Evolutionary conservation across 441 rosid genomes (phyloP).

Genomic region (Capsella rubella): DNA sequence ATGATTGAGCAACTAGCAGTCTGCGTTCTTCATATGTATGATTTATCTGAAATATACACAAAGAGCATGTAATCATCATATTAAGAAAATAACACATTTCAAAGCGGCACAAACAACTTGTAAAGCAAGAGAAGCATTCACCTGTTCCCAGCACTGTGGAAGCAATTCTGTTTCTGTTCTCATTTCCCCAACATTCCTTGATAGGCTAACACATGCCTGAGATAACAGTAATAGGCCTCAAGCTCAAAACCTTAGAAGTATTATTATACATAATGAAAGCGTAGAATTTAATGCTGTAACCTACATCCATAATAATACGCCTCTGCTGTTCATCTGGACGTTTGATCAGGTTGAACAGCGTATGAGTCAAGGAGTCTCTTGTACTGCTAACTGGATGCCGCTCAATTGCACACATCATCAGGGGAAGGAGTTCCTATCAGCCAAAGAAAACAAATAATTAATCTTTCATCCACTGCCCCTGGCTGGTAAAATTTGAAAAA

Average conservation of each 20-base stretch:
- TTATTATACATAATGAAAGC: conserved; percentile 27
- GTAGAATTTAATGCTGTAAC: conserved; percentile 46
- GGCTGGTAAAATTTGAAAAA: conserved; percentile 24
- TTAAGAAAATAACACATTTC: conserved; percentile 22
- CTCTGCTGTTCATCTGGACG: conserved; percentile 99
- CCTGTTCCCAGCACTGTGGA: conserved; percentile 99
- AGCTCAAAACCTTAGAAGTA: conserved; percentile 30
- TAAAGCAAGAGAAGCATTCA: conserved; percentile 48
- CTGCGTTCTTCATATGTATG: conserved; percentile 98
- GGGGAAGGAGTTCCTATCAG: conserved; percentile 93
- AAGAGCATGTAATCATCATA: conserved; percentile 29
- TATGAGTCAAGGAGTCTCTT: conserved; percentile 94
- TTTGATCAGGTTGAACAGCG: conserved; percentile 91
- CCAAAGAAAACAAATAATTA: conserved; percentile 29
- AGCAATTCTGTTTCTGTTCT: conserved; percentile 98
- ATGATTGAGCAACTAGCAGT: conserved; percentile 97
- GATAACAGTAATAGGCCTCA: conserved; percentile 45
- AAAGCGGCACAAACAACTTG: conserved; percentile 38
- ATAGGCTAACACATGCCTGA: conserved; percentile 95
- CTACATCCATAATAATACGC: conserved; percentile 93
- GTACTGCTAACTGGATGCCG: conserved; percentile 85
- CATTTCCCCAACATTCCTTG: conserved; percentile 98
- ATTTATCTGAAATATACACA: conserved; percentile 69
- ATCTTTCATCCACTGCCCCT: conserved; percentile 20
- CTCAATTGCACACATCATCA: conserved; percentile 99